A percentile compares a stretch with the other conserved stretches of the same genome.
Evolutionary conservation across 2,329 filamentous ascomycete species (phyloP).

Genomic region (Scedosporium apiospermum): DNA sequence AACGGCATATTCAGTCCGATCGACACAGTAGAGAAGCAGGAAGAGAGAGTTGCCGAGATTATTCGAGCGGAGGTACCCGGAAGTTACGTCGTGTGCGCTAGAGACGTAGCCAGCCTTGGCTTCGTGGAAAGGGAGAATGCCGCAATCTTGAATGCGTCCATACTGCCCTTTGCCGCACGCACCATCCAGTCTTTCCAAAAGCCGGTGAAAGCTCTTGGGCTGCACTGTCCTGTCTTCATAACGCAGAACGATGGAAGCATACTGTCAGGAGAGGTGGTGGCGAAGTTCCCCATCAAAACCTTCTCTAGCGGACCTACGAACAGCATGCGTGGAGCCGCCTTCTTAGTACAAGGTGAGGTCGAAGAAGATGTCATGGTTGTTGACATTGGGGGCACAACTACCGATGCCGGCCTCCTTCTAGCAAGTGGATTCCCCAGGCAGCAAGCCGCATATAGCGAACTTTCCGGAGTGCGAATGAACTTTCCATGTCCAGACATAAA

Average conservation of each 20-base stretch:
- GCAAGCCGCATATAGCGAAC: constrained; percentile 50
- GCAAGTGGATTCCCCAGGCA: constrained; percentile 55
- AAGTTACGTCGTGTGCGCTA: constrained; percentile 38
- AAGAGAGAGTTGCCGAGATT: constrained; percentile 36
- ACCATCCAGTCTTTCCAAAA: constrained; percentile 47
- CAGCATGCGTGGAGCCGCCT: constrained; percentile 53
- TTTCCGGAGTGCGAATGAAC: constrained; percentile 55
- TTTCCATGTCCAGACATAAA: constrained; percentile 48
- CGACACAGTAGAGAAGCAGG: constrained; percentile 36
- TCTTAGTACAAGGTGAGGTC: constrained; percentile 33
- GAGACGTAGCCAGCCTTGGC: constrained; percentile 41
- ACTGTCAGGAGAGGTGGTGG: constrained; percentile 41
- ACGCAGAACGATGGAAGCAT: constrained; percentile 58
- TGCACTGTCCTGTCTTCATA: constrained; percentile 47
- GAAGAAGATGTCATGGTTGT: constrained; percentile 45
- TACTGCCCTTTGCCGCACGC: constrained; percentile 45
- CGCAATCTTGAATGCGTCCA: constrained; percentile 53
- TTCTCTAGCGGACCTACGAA: constrained; percentile 57
- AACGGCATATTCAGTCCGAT: constrained; percentile 44
- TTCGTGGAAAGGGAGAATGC: constrained; percentile 57
- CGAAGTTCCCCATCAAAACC: constrained; percentile 47
- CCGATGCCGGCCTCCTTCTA: constrained; percentile 52
- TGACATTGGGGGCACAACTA: constrained; percentile 58
- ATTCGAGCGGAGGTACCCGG: constrained; percentile 28
- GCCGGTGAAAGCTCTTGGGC: constrained; percentile 30